These are phyloP conservation scores for Dillenia suffruticosa DNA, from an alignment of 164 flowering plant genomes.

Conservation along the genomic window DNA sequence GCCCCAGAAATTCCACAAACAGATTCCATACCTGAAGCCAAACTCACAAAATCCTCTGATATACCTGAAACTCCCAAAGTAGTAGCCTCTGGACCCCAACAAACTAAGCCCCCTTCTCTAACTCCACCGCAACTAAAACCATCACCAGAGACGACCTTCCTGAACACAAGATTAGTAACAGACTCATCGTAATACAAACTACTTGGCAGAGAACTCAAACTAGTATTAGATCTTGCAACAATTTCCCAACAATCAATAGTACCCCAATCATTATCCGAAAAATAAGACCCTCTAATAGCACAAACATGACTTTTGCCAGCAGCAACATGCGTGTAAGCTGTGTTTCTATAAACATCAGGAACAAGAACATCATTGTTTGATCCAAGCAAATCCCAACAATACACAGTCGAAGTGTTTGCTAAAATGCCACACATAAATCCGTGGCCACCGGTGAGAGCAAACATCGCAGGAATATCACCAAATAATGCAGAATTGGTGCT, in stretches of 20 bases:
- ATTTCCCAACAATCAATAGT: constrained; percentile 81
- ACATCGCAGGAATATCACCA: constrained; percentile 48
- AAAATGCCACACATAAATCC: constrained; percentile 78
- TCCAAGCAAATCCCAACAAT: constrained; percentile 52
- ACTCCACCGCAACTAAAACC: constrained; percentile 72
- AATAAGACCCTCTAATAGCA: constrained; percentile 76
- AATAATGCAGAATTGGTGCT: constrained; percentile 16
- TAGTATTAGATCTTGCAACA: constrained; percentile 8
- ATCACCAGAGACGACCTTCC: constrained; percentile 68
- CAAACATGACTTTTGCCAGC: constrained; percentile 83
- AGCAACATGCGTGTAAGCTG: constrained; percentile 63
- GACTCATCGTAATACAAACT: constrained; percentile 20
- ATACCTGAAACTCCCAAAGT: constrained; percentile 23
- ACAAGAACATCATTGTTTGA: constrained; percentile 52
- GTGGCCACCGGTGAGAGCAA: constrained; percentile 78
- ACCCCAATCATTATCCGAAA: constrained; percentile 43
- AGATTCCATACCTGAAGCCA: constrained; percentile 39
- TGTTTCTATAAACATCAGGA: constrained; percentile 32
- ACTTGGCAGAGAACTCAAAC: constrained; percentile 18
- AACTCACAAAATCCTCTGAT: constrained; percentile 24
- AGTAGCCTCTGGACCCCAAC: constrained; percentile 70
- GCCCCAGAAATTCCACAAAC: constrained; percentile 54
- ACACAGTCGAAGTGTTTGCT: constrained; percentile 57
- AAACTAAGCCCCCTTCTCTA: constrained; percentile 51
- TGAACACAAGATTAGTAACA: constrained; percentile 18